A percentile compares a stretch with the other conserved stretches of the same genome.
These are phyloP conservation scores for Neurospora sp. DNA, from an alignment of 495 filamentous ascomycete species.

Conservation along the genomic window DNA sequence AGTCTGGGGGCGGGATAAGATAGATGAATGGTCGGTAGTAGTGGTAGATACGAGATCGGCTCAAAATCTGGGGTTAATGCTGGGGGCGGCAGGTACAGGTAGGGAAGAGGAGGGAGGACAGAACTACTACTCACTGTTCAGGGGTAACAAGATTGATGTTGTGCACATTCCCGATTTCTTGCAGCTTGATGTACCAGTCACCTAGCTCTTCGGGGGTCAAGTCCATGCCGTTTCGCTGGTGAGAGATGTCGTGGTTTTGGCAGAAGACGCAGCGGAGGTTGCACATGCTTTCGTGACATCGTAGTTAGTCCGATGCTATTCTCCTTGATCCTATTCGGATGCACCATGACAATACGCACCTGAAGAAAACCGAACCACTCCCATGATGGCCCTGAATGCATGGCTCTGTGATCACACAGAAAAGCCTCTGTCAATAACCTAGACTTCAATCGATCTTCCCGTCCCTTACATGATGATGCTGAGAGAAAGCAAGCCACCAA, in stretches of 20 bases:
- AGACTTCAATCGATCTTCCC: not conserved
- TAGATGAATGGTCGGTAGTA: slow-evolving; percentile 48
- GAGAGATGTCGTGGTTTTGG: slow-evolving; percentile 73
- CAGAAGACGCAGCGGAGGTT: slow-evolving; percentile 74
- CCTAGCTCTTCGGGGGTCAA: slow-evolving; percentile 67
- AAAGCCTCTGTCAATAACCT: not conserved
- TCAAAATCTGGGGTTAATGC: not conserved
- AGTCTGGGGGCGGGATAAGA: slow-evolving; percentile 22
- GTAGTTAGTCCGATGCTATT: no score
- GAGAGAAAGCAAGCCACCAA: not conserved
- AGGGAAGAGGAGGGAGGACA: not conserved
- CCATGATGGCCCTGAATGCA: slow-evolving; percentile 70
- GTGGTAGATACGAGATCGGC: slow-evolving; percentile 20
- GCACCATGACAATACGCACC: not conserved
- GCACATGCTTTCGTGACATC: slow-evolving; percentile 36
- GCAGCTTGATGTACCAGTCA: slow-evolving; percentile 68
- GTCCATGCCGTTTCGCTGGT: slow-evolving; percentile 61
- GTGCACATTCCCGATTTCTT: slow-evolving; percentile 59
- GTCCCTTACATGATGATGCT: not conserved
- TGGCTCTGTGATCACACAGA: slow-evolving; percentile 40
- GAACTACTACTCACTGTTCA: slow-evolving; percentile 39
- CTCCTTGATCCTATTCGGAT: no score
- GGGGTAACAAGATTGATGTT: slow-evolving; percentile 76
- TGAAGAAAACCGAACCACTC: slow-evolving; percentile 66
- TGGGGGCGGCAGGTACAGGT: slow-evolving; percentile 4